Evolutionary conservation across 2,329 filamentous ascomycete genomes (phyloP), one percentile per base, ranked within the genome.

Genomic region (Penicillium sp.): DNA sequence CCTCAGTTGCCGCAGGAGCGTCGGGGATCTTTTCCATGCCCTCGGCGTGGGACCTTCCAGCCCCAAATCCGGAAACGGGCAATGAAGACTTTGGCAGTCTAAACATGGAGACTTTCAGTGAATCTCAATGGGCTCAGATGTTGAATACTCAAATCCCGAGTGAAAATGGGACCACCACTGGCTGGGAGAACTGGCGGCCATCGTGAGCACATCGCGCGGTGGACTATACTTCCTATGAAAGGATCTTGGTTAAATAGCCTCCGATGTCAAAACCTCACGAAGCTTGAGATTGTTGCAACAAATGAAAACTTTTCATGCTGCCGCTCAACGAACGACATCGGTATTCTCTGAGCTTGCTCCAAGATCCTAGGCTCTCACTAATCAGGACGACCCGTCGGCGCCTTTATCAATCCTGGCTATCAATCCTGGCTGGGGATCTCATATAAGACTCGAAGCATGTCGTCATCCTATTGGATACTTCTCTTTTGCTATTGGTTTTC

Each of bases 71-170:
- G 2, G 58, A 56, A 18, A 20, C 56, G 14, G 59, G 44, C 16
- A 60, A 61, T 47, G 42, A 60, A 18, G 63, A 67, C 35, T 61
- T 66, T 24, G 58, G 60, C 13, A 45, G 56, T 29, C 43, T 61
- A 1, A 63, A 63, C 16, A 56, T 73, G 46, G 69, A 69, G 31
- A 53, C 63, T 14, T 60, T 73, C 8, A 70, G 57, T 26, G 72
- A 73, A 18, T 66, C 66, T 4, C 72, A 75, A 38, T 76, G 74
- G 71, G 67, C 69, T 4, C 66, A 73, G 26, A 65, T 74, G 2
- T 54, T 75, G 56, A 61, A 65, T 24, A 37, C 6, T 18, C 52
- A 55, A 38, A 64, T 74, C 2, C 51, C 73, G 53, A 59, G 66
- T 13, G 57, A 55, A 26, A 51, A 50, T 40, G 53, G 48, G 9